phyloP scores from a whole-genome alignment of 148 eudicot species.

The Dysphania ambrosioides region DNA sequence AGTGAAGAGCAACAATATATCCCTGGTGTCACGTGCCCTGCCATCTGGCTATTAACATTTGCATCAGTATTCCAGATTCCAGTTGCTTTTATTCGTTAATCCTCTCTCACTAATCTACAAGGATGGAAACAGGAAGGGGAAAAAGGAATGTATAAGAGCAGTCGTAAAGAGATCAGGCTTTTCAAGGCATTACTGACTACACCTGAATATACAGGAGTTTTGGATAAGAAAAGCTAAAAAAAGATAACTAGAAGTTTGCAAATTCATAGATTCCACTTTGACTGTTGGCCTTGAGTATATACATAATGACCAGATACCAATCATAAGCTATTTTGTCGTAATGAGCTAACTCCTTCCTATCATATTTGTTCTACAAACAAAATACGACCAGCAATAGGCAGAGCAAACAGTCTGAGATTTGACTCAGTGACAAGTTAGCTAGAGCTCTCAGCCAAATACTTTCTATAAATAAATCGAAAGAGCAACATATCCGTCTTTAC shows the following conservation, averaged over 20 bases:
- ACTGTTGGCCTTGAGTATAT: conserved; percentile 6
- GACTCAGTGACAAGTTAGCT: conserved; percentile 6
- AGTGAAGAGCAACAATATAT: no score
- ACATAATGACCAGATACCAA: conserved; percentile 8
- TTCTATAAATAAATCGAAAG: neutral
- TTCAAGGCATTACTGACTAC: neutral
- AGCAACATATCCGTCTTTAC: conserved; percentile 12
- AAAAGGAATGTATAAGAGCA: neutral
- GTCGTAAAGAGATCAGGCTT: no score
- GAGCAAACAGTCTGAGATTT: conserved; percentile 12
- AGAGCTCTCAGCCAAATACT: conserved; percentile 13
- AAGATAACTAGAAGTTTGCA: neutral
- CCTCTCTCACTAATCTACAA: neutral
- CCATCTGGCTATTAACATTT: no score
- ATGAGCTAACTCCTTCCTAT: conserved; percentile 2
- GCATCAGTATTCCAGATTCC: neutral
- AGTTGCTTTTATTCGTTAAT: neutral
- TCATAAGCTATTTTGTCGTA: conserved; percentile 5
- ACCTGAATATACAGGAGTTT: neutral
- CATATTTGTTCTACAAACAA: conserved; percentile 4
- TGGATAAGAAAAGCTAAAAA: neutral
- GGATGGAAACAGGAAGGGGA: neutral
- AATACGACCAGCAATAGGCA: conserved; percentile 10
- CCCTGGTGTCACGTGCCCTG: no score
- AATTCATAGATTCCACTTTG: conserved; percentile 3